A percentile compares a stretch with the other conserved stretches of the same genome.
phyloP scores from a whole-genome alignment of 164 flowering plant genomes.

The Chloranthus sessilifolius region DNA sequence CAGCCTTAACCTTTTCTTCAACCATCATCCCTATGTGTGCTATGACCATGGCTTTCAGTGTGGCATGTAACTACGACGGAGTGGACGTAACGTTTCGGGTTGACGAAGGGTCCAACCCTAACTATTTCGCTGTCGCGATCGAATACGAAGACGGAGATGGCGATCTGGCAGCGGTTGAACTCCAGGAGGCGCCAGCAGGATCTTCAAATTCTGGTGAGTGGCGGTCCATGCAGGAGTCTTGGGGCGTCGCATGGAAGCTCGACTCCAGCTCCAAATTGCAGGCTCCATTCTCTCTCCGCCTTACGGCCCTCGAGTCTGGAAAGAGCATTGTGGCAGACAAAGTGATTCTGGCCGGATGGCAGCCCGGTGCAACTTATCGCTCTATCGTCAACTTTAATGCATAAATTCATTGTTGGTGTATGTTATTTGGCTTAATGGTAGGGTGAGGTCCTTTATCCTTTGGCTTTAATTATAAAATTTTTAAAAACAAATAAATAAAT shows the following conservation, averaged over 20 bases:
- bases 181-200: slow-evolving; percentile 19
- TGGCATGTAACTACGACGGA: slow-evolving; percentile 40
- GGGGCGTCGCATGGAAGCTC: slow-evolving; percentile 70
- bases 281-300: slow-evolving; percentile 45
- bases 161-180: slow-evolving; percentile 37
- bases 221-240: slow-evolving; percentile 49
- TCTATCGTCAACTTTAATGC: slow-evolving; percentile 41
- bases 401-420: too few species aligned
- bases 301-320: slow-evolving; percentile 34
- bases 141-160: slow-evolving; percentile 56
- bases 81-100: slow-evolving; percentile 41
- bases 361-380: slow-evolving; percentile 48
- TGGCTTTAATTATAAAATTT: too few species aligned
- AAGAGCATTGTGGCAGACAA: slow-evolving; percentile 37
- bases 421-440: too few species aligned
- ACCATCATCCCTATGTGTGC: too few species aligned
- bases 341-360: slow-evolving; percentile 63
- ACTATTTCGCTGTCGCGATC: slow-evolving; percentile 39
- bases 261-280: slow-evolving; percentile 26
- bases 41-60: slow-evolving; percentile 5
- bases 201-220: slow-evolving; percentile 15
- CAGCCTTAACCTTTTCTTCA: too few species aligned
- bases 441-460: too few species aligned
- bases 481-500: too few species aligned
- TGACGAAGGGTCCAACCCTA: slow-evolving; percentile 47